Evolutionary conservation across 148 eudicot species (phyloP).

Genomic region (Drosera capensis): DNA sequence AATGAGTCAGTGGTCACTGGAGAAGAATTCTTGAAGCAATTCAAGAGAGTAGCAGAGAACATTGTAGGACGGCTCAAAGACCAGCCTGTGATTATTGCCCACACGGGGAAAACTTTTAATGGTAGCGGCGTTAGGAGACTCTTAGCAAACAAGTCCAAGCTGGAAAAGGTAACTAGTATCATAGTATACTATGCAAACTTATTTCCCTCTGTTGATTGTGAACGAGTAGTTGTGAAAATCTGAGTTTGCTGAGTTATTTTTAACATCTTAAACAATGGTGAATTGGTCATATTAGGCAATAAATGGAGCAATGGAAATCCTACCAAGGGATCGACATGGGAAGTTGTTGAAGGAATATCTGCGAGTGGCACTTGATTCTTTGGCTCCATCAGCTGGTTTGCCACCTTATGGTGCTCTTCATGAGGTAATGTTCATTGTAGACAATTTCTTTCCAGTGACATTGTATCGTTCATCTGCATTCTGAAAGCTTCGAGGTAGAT

Average conservation of each 20-base stretch:
- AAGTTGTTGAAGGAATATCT: conserved; percentile 53
- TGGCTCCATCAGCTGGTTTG: conserved; percentile 73
- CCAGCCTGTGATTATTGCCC: conserved; percentile 88
- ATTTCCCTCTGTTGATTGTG: not conserved
- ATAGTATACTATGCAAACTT: too few relatives aligned
- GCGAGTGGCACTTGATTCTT: conserved; percentile 40
- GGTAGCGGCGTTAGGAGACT: conserved; percentile 68
- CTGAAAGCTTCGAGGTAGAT: too few relatives aligned
- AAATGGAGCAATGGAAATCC: conserved; percentile 28
- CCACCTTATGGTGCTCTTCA: conserved; percentile 77
- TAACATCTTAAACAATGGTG: too few relatives aligned
- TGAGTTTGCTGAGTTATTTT: too few relatives aligned
- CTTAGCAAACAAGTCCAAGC: conserved; percentile 58
- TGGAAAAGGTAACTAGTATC: conserved; percentile 43
- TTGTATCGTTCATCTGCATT: too few relatives aligned
- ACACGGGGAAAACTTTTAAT: conserved; percentile 69
- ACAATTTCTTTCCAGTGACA: too few relatives aligned
- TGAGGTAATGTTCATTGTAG: conserved; percentile 66
- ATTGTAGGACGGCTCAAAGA: conserved; percentile 59
- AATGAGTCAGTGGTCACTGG: conserved; percentile 28
- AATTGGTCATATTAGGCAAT: too few relatives aligned
- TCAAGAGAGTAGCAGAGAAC: conserved; percentile 38
- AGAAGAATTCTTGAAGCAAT: conserved; percentile 43
- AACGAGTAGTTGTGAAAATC: too few relatives aligned
- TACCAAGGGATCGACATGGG: conserved; percentile 56